Evolutionary conservation across 2,329 filamentous ascomycete species (phyloP).

Genomic region (Scorias spongiosa): DNA sequence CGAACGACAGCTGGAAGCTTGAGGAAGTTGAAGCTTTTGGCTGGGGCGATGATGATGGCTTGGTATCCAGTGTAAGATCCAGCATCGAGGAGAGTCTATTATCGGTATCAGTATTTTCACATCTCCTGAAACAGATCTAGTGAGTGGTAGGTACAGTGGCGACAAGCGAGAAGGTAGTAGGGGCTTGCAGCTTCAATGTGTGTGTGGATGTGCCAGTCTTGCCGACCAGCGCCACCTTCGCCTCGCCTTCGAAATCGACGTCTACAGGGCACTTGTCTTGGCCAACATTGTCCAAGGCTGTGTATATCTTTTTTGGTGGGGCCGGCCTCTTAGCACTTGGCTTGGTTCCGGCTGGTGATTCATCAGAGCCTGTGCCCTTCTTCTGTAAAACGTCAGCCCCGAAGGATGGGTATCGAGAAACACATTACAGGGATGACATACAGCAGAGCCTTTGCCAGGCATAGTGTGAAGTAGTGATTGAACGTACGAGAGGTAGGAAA

Average conservation of each 20-base stretch:
- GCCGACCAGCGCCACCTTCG: slow-evolving; percentile 6
- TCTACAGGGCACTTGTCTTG: slow-evolving; percentile 10
- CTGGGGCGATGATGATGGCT: slow-evolving; percentile 21
- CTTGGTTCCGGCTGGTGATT: background rate
- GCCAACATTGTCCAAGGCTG: slow-evolving; percentile 5
- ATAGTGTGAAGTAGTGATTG: too few relatives aligned
- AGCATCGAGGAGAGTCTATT: slow-evolving; percentile 14
- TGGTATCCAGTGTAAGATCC: slow-evolving; percentile 19
- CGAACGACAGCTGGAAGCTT: slow-evolving; percentile 16
- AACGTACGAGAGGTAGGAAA: too few relatives aligned
- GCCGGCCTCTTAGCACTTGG: background rate
- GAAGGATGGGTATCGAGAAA: too few relatives aligned
- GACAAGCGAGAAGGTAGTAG: slow-evolving; percentile 17
- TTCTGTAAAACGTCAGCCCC: too few relatives aligned
- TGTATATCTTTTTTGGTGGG: background rate
- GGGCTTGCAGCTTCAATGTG: slow-evolving; percentile 17
- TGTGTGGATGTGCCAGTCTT: slow-evolving; percentile 13
- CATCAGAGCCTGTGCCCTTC: background rate
- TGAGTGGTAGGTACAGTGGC: slow-evolving; percentile 11
- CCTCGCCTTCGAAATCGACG: slow-evolving; percentile 11
- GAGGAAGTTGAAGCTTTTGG: slow-evolving; percentile 20
- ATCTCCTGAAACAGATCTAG: background rate
- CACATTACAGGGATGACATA: too few relatives aligned
- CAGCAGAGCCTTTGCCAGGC: too few relatives aligned
- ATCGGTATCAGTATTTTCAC: slow-evolving; percentile 1